Percentiles rank a stretch among this genome's conserved stretches.
Evolutionary conservation across 2,329 filamentous ascomycete species (phyloP).

Genomic region (Thielaviopsis punctulata): DNA sequence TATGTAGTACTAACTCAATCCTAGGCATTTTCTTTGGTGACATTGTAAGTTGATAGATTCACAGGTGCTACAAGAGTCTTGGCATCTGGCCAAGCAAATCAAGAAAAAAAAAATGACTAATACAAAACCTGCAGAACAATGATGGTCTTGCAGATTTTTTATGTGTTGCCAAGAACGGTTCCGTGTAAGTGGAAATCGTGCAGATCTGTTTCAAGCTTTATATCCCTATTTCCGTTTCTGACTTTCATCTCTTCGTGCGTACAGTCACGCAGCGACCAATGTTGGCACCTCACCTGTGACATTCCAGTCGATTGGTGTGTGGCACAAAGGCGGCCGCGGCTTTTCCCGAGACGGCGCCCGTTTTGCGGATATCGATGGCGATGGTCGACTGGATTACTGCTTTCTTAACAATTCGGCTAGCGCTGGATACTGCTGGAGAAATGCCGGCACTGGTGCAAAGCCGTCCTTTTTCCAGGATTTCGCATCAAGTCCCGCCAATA

Average conservation of each 20-base stretch:
- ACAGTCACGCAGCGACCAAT: constrained; percentile 9
- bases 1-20: background rate
- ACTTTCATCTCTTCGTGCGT: background rate
- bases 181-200: constrained; percentile 2
- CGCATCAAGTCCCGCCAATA: background rate
- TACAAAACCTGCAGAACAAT: background rate
- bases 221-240: background rate
- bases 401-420: constrained; percentile 8
- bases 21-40: constrained; percentile 6
- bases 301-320: constrained; percentile 7
- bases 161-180: constrained; percentile 16
- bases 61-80: background rate
- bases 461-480: constrained; percentile 21
- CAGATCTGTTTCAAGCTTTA: background rate
- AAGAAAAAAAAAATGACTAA: no score
- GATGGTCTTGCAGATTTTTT: constrained; percentile 19
- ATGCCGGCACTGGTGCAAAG: constrained; percentile 17
- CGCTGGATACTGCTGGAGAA: constrained; percentile 19
- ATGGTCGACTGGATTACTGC: constrained; percentile 22
- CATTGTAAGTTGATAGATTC: background rate
- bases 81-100: background rate
- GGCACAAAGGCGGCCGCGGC: constrained; percentile 1
- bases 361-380: constrained; percentile 19
- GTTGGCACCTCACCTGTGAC: constrained; percentile 4
- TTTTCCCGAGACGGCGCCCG: constrained; percentile 15